Evolutionary conservation across 805 yeast genomes (phyloP).

Genomic region (Sungouiozyma ichnusensis): DNA sequence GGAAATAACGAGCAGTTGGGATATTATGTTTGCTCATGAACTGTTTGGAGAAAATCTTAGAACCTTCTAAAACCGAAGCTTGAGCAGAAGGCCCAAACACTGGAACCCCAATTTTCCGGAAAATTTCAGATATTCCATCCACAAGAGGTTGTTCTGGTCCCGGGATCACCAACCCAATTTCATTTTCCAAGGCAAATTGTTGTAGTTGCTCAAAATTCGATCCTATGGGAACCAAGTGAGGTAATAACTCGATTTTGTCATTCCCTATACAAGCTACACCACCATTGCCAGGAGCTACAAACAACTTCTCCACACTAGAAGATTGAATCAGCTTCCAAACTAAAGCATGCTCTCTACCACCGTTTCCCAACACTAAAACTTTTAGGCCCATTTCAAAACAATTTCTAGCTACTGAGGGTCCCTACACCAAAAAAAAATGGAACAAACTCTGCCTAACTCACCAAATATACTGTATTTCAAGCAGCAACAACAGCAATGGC

Average conservation of each 20-base stretch:
- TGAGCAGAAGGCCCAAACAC: constrained; percentile 91
- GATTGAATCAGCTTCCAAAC: constrained; percentile 87
- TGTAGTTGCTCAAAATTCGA: constrained; percentile 61
- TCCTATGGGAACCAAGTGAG: constrained; percentile 48
- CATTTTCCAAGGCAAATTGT: constrained; percentile 59
- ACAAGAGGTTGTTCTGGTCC: constrained; percentile 99
- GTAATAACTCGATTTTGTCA: constrained; percentile 56
- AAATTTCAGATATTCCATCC: constrained; percentile 72
- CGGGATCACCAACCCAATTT: constrained; percentile 71
- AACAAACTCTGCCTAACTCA: background rate
- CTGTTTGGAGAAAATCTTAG: constrained; percentile 86
- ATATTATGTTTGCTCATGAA: constrained; percentile 87
- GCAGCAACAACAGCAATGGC: too few relatives aligned
- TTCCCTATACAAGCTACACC: constrained; percentile 50
- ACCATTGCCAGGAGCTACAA: constrained; percentile 95
- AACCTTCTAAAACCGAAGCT: constrained; percentile 95
- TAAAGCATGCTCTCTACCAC: constrained; percentile 98
- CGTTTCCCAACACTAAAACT: constrained; percentile 85
- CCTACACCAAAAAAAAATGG: background rate
- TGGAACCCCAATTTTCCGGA: constrained; percentile 78
- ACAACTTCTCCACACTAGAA: constrained; percentile 56
- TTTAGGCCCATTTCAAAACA: constrained; percentile 33
- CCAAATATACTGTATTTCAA: background rate
- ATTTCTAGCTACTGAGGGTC: background rate
- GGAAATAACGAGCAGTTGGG: constrained; percentile 87